A percentile compares a stretch with the other conserved stretches of the same genome.
phyloP scores from a whole-genome alignment of 495 filamentous ascomycete species.

The Xylaria sp. region DNA sequence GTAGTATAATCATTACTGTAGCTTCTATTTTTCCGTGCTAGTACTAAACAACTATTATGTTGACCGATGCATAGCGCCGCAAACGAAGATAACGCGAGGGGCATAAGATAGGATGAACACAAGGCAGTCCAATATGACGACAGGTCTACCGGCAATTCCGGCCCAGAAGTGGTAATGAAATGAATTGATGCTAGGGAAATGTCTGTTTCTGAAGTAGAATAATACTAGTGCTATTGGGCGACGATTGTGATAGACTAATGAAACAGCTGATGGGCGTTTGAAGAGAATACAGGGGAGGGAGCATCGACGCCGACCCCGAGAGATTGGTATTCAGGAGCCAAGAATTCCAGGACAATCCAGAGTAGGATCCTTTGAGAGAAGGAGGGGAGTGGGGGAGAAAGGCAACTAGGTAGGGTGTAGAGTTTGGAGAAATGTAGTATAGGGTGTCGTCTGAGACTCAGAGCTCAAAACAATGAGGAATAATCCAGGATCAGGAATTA shows the following conservation, averaged over 20 bases:
- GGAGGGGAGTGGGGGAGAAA: neutral
- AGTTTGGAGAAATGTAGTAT: neutral
- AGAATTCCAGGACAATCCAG: neutral
- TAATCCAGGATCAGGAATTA: too few species aligned
- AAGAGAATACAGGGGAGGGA: neutral
- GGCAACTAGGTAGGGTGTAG: neutral
- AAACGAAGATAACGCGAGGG: neutral
- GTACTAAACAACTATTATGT: neutral
- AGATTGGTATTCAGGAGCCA: constrained; percentile 1
- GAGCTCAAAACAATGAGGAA: too few species aligned
- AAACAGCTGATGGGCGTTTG: neutral
- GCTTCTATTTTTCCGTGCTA: neutral
- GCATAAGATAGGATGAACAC: neutral
- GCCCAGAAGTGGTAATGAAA: neutral
- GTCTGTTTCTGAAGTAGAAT: neutral
- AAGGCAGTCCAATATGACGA: neutral
- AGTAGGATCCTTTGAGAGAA: neutral
- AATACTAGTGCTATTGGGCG: neutral
- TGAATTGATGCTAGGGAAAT: neutral
- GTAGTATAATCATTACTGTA: neutral
- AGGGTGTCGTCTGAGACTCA: neutral
- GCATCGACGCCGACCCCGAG: neutral
- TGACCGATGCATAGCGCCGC: neutral
- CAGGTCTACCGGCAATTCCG: neutral
- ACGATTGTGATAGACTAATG: neutral